Evolutionary conservation across 768 basidiomycete genomes (phyloP).

Genomic region (Chalciporus chontae): DNA sequence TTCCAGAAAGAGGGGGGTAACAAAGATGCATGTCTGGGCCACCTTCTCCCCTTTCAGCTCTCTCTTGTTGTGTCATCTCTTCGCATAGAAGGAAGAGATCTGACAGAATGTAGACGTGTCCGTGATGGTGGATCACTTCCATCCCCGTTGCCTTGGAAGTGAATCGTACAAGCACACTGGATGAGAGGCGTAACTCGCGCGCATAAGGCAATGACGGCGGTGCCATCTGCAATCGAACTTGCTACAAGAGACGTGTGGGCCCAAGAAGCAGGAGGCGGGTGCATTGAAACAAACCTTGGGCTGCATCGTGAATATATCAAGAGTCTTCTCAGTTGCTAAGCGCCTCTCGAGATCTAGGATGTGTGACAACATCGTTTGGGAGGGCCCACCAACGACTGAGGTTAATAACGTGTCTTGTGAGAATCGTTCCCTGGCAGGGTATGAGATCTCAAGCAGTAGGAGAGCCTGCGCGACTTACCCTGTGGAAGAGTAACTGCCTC

Average conservation of each 20-base stretch:
- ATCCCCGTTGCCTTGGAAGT: slow-evolving; percentile 69
- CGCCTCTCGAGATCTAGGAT: slow-evolving; percentile 78
- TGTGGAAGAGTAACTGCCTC: slow-evolving; percentile 50
- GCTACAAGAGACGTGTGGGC: slow-evolving; percentile 41
- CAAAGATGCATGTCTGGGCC: slow-evolving; percentile 86
- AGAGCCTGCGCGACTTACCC: slow-evolving; percentile 41
- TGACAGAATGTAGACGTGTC: slow-evolving; percentile 84
- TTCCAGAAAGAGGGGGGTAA: slow-evolving; percentile 94
- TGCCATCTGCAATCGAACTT: slow-evolving; percentile 86
- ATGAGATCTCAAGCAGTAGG: slow-evolving; percentile 7
- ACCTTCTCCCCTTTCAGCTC: slow-evolving; percentile 42
- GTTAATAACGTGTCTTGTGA: slow-evolving; percentile 60
- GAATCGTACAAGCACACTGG: slow-evolving; percentile 72
- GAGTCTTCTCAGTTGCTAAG: slow-evolving; percentile 69
- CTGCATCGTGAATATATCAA: slow-evolving; percentile 96
- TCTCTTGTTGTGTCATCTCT: slow-evolving; percentile 69
- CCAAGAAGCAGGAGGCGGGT: neutral
- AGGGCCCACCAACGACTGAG: slow-evolving; percentile 50
- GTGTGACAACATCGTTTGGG: slow-evolving; percentile 50
- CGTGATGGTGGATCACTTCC: slow-evolving; percentile 73
- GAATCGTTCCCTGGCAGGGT: slow-evolving; percentile 45
- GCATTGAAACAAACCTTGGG: slow-evolving; percentile 59
- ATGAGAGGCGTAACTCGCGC: slow-evolving; percentile 70
- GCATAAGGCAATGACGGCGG: slow-evolving; percentile 76
- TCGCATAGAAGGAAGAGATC: slow-evolving; percentile 93